Evolutionary conservation across 495 filamentous ascomycete species (phyloP).

Genomic region (Penicillium psychrofluorescens): DNA sequence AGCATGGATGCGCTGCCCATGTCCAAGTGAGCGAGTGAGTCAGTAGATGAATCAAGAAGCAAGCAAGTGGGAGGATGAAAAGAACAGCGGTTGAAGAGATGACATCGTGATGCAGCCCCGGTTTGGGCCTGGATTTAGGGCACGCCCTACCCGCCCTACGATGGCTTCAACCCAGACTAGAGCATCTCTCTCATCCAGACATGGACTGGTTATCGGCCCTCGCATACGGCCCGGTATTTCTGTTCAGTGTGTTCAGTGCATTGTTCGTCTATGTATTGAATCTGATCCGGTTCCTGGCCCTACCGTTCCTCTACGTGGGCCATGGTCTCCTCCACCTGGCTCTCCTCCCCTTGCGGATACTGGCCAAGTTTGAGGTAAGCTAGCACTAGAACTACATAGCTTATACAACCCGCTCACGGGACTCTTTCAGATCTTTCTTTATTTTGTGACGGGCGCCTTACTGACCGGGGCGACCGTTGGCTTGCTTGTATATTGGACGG

Average conservation of each 20-base stretch:
- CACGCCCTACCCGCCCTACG: no score
- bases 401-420: neutral
- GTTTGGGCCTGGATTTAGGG: no score
- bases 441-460: slow-evolving; percentile 14
- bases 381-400: neutral
- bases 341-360: slow-evolving; percentile 34
- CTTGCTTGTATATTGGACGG: slow-evolving; percentile 11
- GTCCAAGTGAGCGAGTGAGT: no score
- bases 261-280: slow-evolving; percentile 26
- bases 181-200: no score
- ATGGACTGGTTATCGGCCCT: slow-evolving; percentile 2
- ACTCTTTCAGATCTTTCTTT: slow-evolving; percentile 13
- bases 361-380: slow-evolving; percentile 59
- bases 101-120: no score
- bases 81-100: slow-evolving; percentile 5
- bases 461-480: slow-evolving; percentile 13
- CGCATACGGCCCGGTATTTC: neutral
- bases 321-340: slow-evolving; percentile 24
- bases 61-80: slow-evolving; percentile 2
- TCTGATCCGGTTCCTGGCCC: slow-evolving; percentile 24
- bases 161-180: no score
- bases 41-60: no score
- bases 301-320: slow-evolving; percentile 41
- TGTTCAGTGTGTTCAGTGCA: slow-evolving; percentile 28
- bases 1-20: slow-evolving; percentile 15